These are phyloP conservation scores for Scutellospora calospora DNA, from an alignment of 371 early-diverging fungal genomes.

Conservation along the genomic window DNA sequence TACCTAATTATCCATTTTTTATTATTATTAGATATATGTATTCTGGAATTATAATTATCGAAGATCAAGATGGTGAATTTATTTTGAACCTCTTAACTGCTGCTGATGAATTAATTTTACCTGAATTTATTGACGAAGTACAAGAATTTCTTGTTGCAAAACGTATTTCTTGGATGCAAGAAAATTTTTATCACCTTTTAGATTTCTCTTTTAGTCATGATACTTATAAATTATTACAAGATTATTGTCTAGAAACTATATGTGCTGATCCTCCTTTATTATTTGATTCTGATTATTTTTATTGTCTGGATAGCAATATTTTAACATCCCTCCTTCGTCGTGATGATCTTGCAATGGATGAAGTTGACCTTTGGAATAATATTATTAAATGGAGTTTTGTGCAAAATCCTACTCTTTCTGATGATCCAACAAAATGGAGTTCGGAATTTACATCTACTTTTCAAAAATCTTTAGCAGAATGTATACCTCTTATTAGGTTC, in stretches of 20 bases:
- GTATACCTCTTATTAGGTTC: slow-evolving; percentile 38
- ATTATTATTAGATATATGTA: slow-evolving; percentile 25
- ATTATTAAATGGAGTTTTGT: slow-evolving; percentile 25
- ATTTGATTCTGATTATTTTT: slow-evolving; percentile 28
- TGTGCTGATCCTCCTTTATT: slow-evolving; percentile 23
- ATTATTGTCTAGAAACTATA: slow-evolving; percentile 25
- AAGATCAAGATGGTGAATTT: slow-evolving; percentile 11
- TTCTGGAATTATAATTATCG: slow-evolving; percentile 4
- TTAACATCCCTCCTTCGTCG: slow-evolving; percentile 20
- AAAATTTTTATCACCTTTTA: slow-evolving; percentile 17
- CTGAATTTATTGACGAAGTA: slow-evolving; percentile 29
- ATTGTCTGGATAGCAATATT: not conserved
- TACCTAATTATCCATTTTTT: not conserved
- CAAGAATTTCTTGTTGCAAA: slow-evolving; percentile 28
- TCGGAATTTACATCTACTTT: not conserved
- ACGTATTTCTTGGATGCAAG: slow-evolving; percentile 17
- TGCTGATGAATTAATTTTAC: slow-evolving; percentile 23
- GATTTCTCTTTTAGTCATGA: slow-evolving; percentile 25
- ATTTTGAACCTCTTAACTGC: slow-evolving; percentile 24
- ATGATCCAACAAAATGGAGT: not conserved
- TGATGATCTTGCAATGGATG: slow-evolving; percentile 21
- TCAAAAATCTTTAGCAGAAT: slow-evolving; percentile 2
- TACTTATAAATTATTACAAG: slow-evolving; percentile 9
- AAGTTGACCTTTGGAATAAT: slow-evolving; percentile 34
- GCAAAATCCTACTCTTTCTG: not conserved